A percentile compares a stretch with the other conserved stretches of the same genome.
These are phyloP conservation scores for Monosporascus ibericus DNA, from an alignment of 2,329 filamentous ascomycete genomes.

Conservation along the genomic window DNA sequence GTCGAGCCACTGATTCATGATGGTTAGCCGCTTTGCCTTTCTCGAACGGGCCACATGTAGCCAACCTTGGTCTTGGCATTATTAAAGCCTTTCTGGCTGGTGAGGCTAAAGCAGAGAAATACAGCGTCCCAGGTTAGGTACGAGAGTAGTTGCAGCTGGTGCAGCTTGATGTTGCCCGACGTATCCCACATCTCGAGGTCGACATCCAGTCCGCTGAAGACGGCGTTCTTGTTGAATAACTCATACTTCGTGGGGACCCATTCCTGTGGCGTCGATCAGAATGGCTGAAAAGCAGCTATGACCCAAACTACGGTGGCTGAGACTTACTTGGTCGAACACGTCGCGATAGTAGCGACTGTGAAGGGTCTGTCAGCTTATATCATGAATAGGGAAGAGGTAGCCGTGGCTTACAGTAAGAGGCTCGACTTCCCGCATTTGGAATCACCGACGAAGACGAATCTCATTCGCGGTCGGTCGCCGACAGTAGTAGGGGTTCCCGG, in stretches of 20 bases:
- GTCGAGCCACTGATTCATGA: constrained; percentile 52
- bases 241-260: constrained; percentile 22
- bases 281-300: neutral
- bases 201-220: constrained; percentile 16
- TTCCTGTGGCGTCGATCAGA: constrained; percentile 2
- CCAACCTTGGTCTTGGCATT: constrained; percentile 23
- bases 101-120: constrained; percentile 32
- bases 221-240: constrained; percentile 18
- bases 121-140: constrained; percentile 29
- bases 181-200: constrained; percentile 28
- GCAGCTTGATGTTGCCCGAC: constrained; percentile 16
- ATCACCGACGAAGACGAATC: constrained; percentile 26
- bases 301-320: neutral
- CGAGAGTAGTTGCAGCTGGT: constrained; percentile 22
- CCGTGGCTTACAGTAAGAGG: constrained; percentile 19
- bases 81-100: constrained; percentile 20
- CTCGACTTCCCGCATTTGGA: constrained; percentile 23
- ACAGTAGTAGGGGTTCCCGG: constrained; percentile 11
- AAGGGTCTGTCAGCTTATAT: neutral
- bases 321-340: constrained; percentile 15
- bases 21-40: constrained; percentile 11
- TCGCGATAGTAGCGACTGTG: constrained; percentile 22
- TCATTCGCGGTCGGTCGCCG: constrained; percentile 17
- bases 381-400: neutral
- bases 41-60: neutral